Base-by-base conservation (phyloP, 768 basidiomycete genomes). In the Candolleomyces eurysporus region DNA sequence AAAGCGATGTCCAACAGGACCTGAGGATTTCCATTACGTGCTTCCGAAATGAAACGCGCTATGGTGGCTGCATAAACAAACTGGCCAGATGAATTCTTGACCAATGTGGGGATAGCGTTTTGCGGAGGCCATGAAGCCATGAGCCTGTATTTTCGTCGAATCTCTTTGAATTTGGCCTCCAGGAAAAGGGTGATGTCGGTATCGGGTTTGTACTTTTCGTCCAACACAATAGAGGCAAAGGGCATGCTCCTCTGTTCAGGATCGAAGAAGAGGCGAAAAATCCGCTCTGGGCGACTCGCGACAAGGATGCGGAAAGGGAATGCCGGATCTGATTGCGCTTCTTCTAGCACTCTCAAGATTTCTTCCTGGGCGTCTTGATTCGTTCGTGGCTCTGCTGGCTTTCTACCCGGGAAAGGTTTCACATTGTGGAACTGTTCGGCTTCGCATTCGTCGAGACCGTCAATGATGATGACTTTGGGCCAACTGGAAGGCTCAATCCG, bases 21-120 rank as follows among this genome's bases (percentile, higher is more conserved):
- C 5, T 50, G 49, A 13, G 22, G 49, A 50, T 50, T 50, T 22
- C 8, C 49, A n/a, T 13, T 21, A 7, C 49, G 49, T 22, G 19
- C 13, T 22, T 61, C 48, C 7, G 22, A 21, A 39, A 75, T 61
- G 54, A 70, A 72, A 50, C 65, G 66, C 40, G 72, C 66, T 8
- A 72, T 67, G 3, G 71, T 68, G 1, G 66, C 64, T 1, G 72
- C 69, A 58, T 73, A 75, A 8, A 71, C 67, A 45, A 68, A 75
- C 36, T 71, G 70, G 0, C 73, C 73, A 1, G 67, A 64, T 13
- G 71, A 63, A 9, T 66, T 60, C 6, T 32, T n/a, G 22, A 65
- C 53, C n/a, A 66, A 60, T 13, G 10, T 64, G 6, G 48, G 22
- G 14, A 66, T 60, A 26, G 62, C 64, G 0, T 55, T 36, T 9